Evolutionary conservation across 305 asterid species (phyloP).

Genomic region (Solanum chacoense): DNA sequence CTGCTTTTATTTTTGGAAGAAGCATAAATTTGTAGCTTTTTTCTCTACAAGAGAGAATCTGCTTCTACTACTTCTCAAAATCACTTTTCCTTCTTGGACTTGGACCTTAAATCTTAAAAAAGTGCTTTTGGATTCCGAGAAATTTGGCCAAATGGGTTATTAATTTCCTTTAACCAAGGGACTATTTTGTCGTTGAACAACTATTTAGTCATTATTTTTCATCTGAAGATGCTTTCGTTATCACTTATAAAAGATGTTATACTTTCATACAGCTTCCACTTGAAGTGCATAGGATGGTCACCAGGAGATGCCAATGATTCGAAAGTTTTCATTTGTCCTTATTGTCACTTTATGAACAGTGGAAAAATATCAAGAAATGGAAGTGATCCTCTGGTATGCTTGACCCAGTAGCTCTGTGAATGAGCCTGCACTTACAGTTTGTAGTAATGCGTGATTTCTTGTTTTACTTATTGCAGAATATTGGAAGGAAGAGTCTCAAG

Average conservation of each 20-base stretch:
- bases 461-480: constrained; percentile 36
- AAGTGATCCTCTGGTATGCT: constrained; percentile 50
- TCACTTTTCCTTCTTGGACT: neutral
- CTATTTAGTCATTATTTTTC: neutral
- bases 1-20: neutral
- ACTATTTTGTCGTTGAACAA: neutral
- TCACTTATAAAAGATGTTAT: neutral
- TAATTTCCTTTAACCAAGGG: neutral
- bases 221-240: neutral
- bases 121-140: neutral
- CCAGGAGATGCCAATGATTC: constrained; percentile 20
- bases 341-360: constrained; percentile 44
- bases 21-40: neutral
- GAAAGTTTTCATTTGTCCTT: constrained; percentile 36
- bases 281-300: constrained; percentile 35
- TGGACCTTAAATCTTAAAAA: neutral
- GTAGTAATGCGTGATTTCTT: constrained; percentile 16
- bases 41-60: neutral
- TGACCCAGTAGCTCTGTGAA: constrained; percentile 5
- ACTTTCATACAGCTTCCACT: constrained; percentile 50
- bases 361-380: constrained; percentile 42
- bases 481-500: constrained; percentile 45
- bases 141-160: neutral
- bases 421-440: neutral
- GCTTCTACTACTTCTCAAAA: neutral